phyloP scores from a whole-genome alignment of 2,329 filamentous ascomycete genomes.

The Neonectria magnoliae region DNA sequence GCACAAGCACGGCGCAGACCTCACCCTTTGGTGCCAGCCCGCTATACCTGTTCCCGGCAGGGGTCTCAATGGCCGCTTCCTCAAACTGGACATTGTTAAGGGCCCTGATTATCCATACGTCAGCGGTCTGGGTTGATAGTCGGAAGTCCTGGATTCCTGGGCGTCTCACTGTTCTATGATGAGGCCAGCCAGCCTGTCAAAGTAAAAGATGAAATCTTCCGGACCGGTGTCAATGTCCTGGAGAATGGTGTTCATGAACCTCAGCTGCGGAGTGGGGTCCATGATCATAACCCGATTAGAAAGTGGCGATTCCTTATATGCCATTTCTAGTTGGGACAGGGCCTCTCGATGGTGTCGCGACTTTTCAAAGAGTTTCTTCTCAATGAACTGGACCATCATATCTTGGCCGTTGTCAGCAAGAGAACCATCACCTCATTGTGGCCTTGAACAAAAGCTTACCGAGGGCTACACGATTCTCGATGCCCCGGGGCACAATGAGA shows the following conservation, averaged over 20 bases:
- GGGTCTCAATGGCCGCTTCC: constrained; percentile 72
- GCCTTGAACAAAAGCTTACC: constrained; percentile 55
- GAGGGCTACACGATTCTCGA: constrained; percentile 95
- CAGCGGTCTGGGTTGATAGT: neutral
- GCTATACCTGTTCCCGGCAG: constrained; percentile 73
- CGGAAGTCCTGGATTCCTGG: neutral
- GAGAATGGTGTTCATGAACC: constrained; percentile 90
- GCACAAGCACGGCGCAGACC: constrained; percentile 85
- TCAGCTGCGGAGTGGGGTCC: constrained; percentile 80
- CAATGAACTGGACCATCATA: constrained; percentile 95
- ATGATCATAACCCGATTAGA: constrained; percentile 80
- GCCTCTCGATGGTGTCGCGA: constrained; percentile 84
- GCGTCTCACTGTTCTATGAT: constrained; percentile 77
- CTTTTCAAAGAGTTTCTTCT: constrained; percentile 86
- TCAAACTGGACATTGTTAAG: constrained; percentile 80
- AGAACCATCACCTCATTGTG: neutral
- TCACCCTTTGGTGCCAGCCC: constrained; percentile 78
- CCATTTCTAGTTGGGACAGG: constrained; percentile 78
- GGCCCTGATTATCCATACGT: constrained; percentile 61
- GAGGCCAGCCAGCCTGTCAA: constrained; percentile 86
- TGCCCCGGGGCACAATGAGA: constrained; percentile 92
- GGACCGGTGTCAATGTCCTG: constrained; percentile 80
- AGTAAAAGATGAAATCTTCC: constrained; percentile 98
- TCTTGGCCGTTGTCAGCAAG: constrained; percentile 54
- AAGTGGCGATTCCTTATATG: constrained; percentile 76